phyloP scores from a whole-genome alignment of 331 rosid genomes.

The Phaseolus coccineus region DNA sequence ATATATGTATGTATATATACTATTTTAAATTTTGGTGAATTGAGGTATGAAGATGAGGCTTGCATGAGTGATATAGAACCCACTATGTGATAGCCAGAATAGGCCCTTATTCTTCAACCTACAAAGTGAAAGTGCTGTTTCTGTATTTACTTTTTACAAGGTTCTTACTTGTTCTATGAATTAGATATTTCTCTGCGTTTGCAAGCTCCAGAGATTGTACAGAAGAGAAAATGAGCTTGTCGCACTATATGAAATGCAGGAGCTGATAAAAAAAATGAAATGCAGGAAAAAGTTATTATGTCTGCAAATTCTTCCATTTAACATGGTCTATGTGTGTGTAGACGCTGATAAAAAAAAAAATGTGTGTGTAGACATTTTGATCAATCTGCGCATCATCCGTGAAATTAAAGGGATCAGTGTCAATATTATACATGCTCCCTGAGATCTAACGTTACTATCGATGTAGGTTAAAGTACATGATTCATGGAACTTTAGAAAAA shows the following conservation, averaged over 20 bases:
- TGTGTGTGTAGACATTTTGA: slow-evolving; percentile 36
- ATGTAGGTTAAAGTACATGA: not conserved
- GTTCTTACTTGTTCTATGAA: slow-evolving; percentile 36
- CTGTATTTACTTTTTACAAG: slow-evolving; percentile 48
- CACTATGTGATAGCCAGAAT: slow-evolving; percentile 57
- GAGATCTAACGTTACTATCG: slow-evolving; percentile 47
- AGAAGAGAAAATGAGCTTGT: not conserved
- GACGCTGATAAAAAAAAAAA: too few species aligned
- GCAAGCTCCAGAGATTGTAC: slow-evolving; percentile 7
- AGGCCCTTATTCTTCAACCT: slow-evolving; percentile 25
- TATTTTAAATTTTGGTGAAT: slow-evolving; percentile 28
- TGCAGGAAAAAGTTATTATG: slow-evolving; percentile 25
- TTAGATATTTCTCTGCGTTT: slow-evolving; percentile 26
- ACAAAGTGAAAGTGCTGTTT: not conserved
- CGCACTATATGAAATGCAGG: not conserved
- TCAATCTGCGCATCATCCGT: slow-evolving; percentile 39
- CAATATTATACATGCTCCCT: slow-evolving; percentile 37
- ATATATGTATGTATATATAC: not conserved
- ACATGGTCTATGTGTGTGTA: slow-evolving; percentile 35
- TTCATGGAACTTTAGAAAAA: not conserved
- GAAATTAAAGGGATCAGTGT: slow-evolving; percentile 35
- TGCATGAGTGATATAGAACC: slow-evolving; percentile 19
- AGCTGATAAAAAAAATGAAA: not conserved
- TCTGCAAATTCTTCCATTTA: slow-evolving; percentile 23
- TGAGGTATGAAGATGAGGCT: slow-evolving; percentile 53